Conservation (phyloP, 208 protist genomes). For the Crithidia acanthocephali region DNA sequence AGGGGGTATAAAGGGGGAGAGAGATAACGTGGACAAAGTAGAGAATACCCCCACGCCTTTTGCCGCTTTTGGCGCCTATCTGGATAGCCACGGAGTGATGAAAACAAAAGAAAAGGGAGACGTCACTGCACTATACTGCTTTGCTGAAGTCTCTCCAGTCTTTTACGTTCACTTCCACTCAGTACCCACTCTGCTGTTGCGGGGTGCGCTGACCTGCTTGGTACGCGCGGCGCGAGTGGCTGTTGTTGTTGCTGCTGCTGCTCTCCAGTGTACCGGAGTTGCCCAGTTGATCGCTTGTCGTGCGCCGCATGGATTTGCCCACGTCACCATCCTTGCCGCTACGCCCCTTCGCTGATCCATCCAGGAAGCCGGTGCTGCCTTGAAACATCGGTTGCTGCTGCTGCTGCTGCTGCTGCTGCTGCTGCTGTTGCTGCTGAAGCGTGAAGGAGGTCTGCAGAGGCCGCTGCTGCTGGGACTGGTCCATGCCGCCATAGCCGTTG, state of each 20-base stretch:
- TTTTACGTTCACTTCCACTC: too few species aligned
- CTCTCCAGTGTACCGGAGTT: not conserved
- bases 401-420: conserved; percentile 15
- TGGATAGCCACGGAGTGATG: not conserved
- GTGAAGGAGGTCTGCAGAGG: not conserved
- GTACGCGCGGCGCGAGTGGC: not conserved
- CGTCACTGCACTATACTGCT: too few species aligned
- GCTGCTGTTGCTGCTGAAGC: not conserved
- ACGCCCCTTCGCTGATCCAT: not conserved
- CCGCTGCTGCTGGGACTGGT: not conserved
- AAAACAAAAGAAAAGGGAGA: conserved; percentile 9
- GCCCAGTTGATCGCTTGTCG: not conserved
- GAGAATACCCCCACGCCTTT: not conserved
- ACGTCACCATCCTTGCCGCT: conserved; percentile 1
- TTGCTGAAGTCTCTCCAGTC: too few species aligned
- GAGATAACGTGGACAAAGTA: not conserved
- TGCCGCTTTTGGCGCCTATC: too few species aligned
- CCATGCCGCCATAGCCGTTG: conserved; percentile 19
- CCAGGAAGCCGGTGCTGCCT: not conserved
- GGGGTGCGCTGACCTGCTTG: not conserved
- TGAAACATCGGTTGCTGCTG: conserved; percentile 4
- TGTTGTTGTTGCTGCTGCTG: conserved; percentile 6
- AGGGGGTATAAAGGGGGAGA: too few species aligned
- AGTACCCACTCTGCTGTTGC: conserved; percentile 4
- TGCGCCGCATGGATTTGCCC: not conserved